Percentiles rank a stretch among this genome's conserved stretches.
Evolutionary conservation across 257 asterid species (phyloP).

Genomic region (Rehmannia glutinosa): DNA sequence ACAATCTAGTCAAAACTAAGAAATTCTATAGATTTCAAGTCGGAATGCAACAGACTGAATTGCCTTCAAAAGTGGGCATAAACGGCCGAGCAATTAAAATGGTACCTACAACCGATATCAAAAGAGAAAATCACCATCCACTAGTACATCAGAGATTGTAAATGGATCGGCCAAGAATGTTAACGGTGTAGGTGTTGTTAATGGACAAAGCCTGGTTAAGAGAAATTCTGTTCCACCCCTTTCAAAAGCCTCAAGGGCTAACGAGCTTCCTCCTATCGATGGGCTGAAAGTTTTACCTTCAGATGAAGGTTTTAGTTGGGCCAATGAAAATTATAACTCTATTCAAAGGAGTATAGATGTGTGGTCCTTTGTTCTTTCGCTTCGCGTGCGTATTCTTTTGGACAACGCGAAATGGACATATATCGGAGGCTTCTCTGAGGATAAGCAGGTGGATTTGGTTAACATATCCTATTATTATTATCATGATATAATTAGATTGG

Average conservation of each 20-base stretch:
- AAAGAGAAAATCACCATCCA: conserved; percentile 30
- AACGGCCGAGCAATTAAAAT: conserved; percentile 63
- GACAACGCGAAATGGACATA: conserved; percentile 85
- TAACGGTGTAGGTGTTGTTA: conserved; percentile 35
- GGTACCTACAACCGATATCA: conserved; percentile 67
- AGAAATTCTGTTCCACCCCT: too few species aligned
- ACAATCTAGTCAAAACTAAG: conserved; percentile 22
- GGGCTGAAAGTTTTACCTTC: conserved; percentile 75
- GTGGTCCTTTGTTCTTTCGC: conserved; percentile 86
- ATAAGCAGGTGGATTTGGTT: conserved; percentile 70
- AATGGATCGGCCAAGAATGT: conserved; percentile 45
- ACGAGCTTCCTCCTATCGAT: conserved; percentile 63
- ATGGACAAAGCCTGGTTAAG: conserved; percentile 51
- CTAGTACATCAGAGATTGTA: conserved; percentile 26
- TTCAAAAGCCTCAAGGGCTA: conserved; percentile 22
- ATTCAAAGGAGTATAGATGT: conserved; percentile 80
- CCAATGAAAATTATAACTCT: conserved; percentile 81
- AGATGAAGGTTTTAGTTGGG: conserved; percentile 98
- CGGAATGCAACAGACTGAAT: conserved; percentile 55
- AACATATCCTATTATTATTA: not conserved
- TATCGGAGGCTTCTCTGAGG: conserved; percentile 76
- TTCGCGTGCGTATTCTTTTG: conserved; percentile 75
- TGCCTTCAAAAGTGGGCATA: conserved; percentile 37
- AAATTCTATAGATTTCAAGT: conserved; percentile 28
- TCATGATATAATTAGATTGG: not conserved